Conservation (phyloP, 129 eudicot genomes). For the Flaveria ramosissima region DNA sequence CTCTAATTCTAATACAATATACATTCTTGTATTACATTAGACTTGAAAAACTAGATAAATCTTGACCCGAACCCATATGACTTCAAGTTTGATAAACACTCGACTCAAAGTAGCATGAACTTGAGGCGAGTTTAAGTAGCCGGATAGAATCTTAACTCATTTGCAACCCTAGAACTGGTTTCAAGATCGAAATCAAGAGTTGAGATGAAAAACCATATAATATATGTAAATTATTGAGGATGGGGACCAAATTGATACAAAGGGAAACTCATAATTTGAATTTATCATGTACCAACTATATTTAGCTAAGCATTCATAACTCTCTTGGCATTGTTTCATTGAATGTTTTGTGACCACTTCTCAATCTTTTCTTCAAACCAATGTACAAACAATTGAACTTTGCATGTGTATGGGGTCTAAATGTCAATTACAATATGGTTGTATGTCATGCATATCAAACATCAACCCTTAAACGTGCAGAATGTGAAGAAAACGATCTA, state of each 20-base stretch:
- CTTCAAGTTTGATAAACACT: background rate
- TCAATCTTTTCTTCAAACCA: conserved; percentile 11
- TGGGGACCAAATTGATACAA: conserved; percentile 34
- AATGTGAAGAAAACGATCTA: conserved; percentile 32
- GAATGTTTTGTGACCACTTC: conserved; percentile 41
- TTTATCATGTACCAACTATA: conserved; percentile 33
- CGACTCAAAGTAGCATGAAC: background rate
- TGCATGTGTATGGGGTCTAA: conserved; percentile 24
- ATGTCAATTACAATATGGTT: conserved; percentile 14
- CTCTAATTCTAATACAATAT: too few species aligned
- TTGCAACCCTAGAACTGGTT: background rate
- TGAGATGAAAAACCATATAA: background rate
- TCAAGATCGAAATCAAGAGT: background rate
- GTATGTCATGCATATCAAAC: conserved; percentile 19
- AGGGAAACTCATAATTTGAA: conserved; percentile 36
- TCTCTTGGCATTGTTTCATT: conserved; percentile 33
- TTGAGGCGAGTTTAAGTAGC: background rate
- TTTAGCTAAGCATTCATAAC: conserved; percentile 48
- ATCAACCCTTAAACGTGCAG: conserved; percentile 4
- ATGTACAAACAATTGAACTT: conserved; percentile 30
- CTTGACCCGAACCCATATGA: background rate
- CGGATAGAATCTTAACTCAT: background rate
- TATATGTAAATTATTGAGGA: conserved; percentile 1
- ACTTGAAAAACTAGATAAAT: background rate
- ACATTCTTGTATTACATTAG: too few species aligned